Conservation (phyloP, 2,329 filamentous ascomycete species). For the Apiospora sp. region DNA sequence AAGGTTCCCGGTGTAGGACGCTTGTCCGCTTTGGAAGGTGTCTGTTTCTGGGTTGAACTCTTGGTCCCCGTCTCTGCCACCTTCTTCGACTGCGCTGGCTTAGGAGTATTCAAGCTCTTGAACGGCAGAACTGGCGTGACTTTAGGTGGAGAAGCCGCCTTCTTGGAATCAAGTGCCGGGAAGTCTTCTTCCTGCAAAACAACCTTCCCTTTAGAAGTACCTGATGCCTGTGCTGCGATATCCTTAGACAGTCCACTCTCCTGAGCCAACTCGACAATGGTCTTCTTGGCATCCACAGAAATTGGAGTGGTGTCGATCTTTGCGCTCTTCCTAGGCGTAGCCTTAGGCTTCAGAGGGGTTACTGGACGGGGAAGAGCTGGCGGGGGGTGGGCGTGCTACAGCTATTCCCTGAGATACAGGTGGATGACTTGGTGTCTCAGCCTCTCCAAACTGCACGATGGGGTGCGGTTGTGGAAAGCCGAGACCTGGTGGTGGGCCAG, state of each 20-base stretch:
- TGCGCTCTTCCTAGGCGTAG: slow-evolving; percentile 35
- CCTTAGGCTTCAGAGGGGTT: slow-evolving; percentile 41
- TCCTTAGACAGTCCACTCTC: slow-evolving; percentile 58
- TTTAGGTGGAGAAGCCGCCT: slow-evolving; percentile 45
- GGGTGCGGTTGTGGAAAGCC: slow-evolving; percentile 49
- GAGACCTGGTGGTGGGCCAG: slow-evolving; percentile 57
- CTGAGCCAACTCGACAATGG: slow-evolving; percentile 53
- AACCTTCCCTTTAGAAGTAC: slow-evolving; percentile 42
- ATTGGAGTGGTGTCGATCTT: slow-evolving; percentile 32
- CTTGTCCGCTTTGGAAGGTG: slow-evolving; percentile 44
- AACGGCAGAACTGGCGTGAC: slow-evolving; percentile 44
- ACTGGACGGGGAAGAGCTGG: slow-evolving; percentile 43
- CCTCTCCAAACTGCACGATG: slow-evolving; percentile 33
- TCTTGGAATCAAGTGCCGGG: slow-evolving; percentile 62
- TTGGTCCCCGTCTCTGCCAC: slow-evolving; percentile 37
- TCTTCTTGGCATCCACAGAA: slow-evolving; percentile 49
- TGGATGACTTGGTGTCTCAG: slow-evolving; percentile 32
- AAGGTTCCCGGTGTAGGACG: slow-evolving; percentile 52
- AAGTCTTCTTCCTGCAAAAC: slow-evolving; percentile 69
- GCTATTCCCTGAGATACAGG: slow-evolving; percentile 33
- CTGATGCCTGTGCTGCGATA: slow-evolving; percentile 50
- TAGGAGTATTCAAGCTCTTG: slow-evolving; percentile 32
- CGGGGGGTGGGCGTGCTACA: slow-evolving; percentile 31
- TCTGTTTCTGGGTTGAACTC: slow-evolving; percentile 35
- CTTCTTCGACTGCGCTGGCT: slow-evolving; percentile 39